phyloP scores from a whole-genome alignment of 2,329 filamentous ascomycete genomes.

The Microcyclosporella mali region DNA sequence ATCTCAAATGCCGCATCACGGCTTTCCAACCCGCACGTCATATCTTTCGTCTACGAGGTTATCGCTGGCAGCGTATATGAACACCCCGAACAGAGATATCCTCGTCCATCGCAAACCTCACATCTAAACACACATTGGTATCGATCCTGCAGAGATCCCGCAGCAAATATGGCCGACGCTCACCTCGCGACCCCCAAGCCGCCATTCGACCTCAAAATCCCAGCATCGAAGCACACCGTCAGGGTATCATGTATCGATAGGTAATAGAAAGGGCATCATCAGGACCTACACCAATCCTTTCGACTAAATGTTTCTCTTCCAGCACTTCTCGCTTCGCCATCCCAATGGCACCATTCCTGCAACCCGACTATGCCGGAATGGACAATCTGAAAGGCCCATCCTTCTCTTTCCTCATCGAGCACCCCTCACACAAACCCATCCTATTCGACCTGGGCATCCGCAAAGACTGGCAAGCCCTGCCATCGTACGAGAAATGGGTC shows the following conservation, averaged over 20 bases:
- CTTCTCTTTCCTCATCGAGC: constrained; percentile 46
- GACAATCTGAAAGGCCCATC: constrained; percentile 35
- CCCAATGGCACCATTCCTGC: constrained; percentile 30
- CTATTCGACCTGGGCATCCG: constrained; percentile 45
- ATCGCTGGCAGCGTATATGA: no score
- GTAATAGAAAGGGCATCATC: constrained; percentile 20
- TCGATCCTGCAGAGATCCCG: no score
- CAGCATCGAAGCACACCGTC: constrained; percentile 26
- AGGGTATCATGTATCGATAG: constrained; percentile 34
- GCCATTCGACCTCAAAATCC: constrained; percentile 31
- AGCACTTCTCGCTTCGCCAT: constrained; percentile 32
- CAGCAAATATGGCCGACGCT: constrained; percentile 13
- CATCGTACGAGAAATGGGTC: constrained; percentile 29
- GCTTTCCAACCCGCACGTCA: no score
- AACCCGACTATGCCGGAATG: constrained; percentile 36
- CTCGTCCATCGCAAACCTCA: no score
- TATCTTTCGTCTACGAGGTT: no score
- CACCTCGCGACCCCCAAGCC: constrained; percentile 22
- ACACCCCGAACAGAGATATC: no score
- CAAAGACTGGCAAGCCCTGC: constrained; percentile 41
- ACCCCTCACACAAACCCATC: constrained; percentile 36
- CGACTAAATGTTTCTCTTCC: no score
- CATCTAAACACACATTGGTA: no score
- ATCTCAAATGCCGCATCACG: no score
- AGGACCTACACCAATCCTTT: not conserved